Evolutionary conservation across 805 yeast genomes (phyloP).

Genomic region (Ogataea ramenticola): DNA sequence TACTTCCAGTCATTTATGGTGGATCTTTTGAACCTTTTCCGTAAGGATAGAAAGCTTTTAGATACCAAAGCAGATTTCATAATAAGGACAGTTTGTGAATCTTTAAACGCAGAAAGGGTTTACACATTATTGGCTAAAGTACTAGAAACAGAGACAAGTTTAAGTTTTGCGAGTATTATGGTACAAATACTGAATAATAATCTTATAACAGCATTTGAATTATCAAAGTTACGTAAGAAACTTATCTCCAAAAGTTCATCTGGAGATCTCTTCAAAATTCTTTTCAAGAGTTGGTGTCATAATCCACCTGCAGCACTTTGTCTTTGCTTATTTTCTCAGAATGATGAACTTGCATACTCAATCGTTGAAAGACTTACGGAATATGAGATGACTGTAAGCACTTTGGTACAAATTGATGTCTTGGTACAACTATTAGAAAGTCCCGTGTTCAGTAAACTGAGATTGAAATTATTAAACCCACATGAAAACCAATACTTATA

Average conservation of each 20-base stretch:
- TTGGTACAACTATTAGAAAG: conserved; percentile 86
- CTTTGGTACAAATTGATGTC: conserved; percentile 81
- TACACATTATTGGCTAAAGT: conserved; percentile 76
- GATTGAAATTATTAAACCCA: conserved; percentile 87
- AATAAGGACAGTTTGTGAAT: conserved; percentile 73
- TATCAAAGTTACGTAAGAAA: conserved; percentile 60
- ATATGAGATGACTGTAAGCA: conserved; percentile 70
- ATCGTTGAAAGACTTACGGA: conserved; percentile 77
- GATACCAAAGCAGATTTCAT: conserved; percentile 78
- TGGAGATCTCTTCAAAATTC: conserved; percentile 49
- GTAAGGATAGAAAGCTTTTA: conserved; percentile 57
- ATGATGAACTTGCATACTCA: conserved; percentile 81
- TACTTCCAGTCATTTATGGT: conserved; percentile 72
- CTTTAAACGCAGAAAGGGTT: conserved; percentile 75
- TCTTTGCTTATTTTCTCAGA: conserved; percentile 77
- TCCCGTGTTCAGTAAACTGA: conserved; percentile 80
- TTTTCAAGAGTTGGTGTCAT: conserved; percentile 88
- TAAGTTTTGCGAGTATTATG: conserved; percentile 69
- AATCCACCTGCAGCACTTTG: conserved; percentile 86
- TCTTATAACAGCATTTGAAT: conserved; percentile 78
- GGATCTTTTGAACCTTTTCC: conserved; percentile 62
- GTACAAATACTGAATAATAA: conserved; percentile 85
- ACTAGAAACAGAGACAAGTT: conserved; percentile 51
- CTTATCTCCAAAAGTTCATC: conserved; percentile 27
- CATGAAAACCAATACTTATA: conserved; percentile 71